A percentile compares a stretch with the other conserved stretches of the same genome.
Evolutionary conservation across 768 basidiomycete species (phyloP).

Genomic region (Cyclocybe aegerita): DNA sequence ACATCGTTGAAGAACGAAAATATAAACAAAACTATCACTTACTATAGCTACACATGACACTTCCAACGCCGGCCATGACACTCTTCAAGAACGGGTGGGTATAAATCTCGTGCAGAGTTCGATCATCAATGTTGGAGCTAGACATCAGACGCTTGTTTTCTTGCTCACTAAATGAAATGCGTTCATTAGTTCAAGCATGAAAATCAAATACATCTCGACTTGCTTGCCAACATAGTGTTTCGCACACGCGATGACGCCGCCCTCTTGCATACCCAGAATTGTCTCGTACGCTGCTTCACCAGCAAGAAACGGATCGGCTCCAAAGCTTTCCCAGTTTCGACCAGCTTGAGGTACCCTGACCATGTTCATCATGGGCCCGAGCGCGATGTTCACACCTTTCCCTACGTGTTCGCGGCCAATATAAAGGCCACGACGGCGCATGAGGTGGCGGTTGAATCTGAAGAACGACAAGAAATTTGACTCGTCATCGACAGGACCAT

Average conservation of each 20-base stretch:
- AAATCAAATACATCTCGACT: constrained; percentile 18
- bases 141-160: constrained; percentile 56
- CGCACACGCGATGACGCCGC: constrained; percentile 83
- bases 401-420: constrained; percentile 83
- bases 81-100: constrained; percentile 67
- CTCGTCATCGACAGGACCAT: not conserved
- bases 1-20: not conserved
- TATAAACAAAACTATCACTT: constrained; percentile 19
- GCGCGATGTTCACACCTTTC: constrained; percentile 82
- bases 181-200: not conserved
- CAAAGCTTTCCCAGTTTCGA: constrained; percentile 95
- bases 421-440: constrained; percentile 71
- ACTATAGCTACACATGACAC: constrained; percentile 80
- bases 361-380: constrained; percentile 88
- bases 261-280: constrained; percentile 77
- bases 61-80: constrained; percentile 72
- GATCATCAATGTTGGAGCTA: constrained; percentile 74
- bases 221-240: constrained; percentile 83
- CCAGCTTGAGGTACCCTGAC: constrained; percentile 77
- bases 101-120: constrained; percentile 78
- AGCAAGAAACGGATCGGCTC: constrained; percentile 84
- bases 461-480: not conserved
- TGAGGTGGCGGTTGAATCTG: constrained; percentile 75
- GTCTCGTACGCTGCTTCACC: constrained; percentile 82
- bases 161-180: constrained; percentile 58